Percentiles rank a stretch among this genome's conserved stretches.
These are phyloP conservation scores for Drechslera avenae DNA, from an alignment of 2,329 filamentous ascomycete genomes.

Conservation along the genomic window DNA sequence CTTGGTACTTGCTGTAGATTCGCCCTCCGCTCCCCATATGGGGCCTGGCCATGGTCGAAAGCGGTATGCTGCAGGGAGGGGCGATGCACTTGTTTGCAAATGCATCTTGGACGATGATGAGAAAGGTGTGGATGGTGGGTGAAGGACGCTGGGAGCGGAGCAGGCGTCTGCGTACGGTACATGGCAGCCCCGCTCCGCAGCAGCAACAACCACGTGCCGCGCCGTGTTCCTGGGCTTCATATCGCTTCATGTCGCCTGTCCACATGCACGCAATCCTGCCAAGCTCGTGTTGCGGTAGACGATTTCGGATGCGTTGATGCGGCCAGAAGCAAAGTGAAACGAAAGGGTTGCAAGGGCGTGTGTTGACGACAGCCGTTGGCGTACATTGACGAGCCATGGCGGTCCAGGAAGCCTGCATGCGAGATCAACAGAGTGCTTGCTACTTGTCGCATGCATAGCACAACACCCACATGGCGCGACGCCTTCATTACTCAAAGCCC, in stretches of 20 bases:
- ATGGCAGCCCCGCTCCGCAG: neutral
- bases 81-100: neutral
- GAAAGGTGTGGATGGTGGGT: neutral
- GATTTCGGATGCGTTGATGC: neutral
- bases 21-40: neutral
- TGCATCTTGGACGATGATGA: neutral
- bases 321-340: neutral
- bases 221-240: neutral
- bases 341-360: neutral
- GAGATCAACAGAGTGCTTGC: conserved; percentile 4
- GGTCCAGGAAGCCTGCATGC: conserved; percentile 1
- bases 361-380: neutral
- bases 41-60: neutral
- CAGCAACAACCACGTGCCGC: neutral
- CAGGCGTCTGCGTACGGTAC: neutral
- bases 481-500: no score
- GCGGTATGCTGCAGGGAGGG: neutral
- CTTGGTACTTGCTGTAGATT: no score
- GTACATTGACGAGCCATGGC: neutral
- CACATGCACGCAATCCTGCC: conserved; percentile 2
- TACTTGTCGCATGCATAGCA: conserved; percentile 5
- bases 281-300: neutral
- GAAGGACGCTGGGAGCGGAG: neutral
- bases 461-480: neutral
- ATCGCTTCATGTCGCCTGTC: conserved; percentile 2